Conservation (phyloP, 345 rosid genomes). For the Sisymbrium altissimum region DNA sequence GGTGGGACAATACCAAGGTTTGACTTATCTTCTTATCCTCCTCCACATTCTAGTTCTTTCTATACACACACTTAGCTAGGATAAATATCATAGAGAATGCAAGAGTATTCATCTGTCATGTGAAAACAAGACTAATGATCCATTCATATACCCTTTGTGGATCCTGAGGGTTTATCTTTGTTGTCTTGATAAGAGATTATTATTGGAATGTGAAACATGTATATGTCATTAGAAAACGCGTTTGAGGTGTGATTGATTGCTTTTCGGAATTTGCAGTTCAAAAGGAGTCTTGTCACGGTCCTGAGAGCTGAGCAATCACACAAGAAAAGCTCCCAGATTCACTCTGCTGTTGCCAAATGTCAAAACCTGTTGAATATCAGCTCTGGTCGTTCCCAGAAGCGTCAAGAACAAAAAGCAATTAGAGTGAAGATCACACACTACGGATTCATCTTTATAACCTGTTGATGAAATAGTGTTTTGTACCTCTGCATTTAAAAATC, state of each 20-base stretch:
- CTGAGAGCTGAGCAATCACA: slow-evolving; percentile 20
- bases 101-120: too few relatives aligned
- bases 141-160: background rate
- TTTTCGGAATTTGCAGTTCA: slow-evolving; percentile 53
- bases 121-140: too few relatives aligned
- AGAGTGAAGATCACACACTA: background rate
- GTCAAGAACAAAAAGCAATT: background rate
- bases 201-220: background rate
- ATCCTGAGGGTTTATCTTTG: background rate
- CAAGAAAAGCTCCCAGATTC: slow-evolving; percentile 5
- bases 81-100: background rate
- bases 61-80: background rate
- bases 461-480: too few relatives aligned
- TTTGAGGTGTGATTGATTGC: background rate
- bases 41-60: background rate
- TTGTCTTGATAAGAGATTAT: background rate
- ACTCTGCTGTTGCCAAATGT: background rate
- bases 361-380: background rate
- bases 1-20: slow-evolving; percentile 87
- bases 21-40: background rate
- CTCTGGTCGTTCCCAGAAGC: background rate
- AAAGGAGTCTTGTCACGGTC: slow-evolving; percentile 78
- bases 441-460: too few relatives aligned
- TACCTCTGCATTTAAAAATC: too few relatives aligned
- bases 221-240: background rate